A percentile compares a stretch with the other conserved stretches of the same genome.
Conservation (phyloP, 2,329 filamentous ascomycete genomes). For the Aspergillus terreus region DNA sequence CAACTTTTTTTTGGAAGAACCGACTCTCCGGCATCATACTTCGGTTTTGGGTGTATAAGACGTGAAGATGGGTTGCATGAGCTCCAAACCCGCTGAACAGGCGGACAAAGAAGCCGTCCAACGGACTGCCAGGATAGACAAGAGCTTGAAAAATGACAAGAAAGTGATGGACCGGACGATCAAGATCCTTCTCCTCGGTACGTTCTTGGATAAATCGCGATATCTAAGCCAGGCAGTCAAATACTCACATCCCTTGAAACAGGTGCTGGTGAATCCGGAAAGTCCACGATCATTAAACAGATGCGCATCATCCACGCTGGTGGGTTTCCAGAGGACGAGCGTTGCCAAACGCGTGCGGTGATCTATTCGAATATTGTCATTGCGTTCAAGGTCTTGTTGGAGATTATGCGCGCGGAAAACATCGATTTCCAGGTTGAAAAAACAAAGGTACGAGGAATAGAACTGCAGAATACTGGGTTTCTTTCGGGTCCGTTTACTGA, state of each 20-base stretch:
- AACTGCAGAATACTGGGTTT: too few relatives aligned
- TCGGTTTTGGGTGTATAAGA: not conserved
- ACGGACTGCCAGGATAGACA: constrained; percentile 70
- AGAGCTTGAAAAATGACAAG: constrained; percentile 78
- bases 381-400: constrained; percentile 83
- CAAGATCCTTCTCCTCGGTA: constrained; percentile 90
- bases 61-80: constrained; percentile 43
- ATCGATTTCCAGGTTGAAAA: constrained; percentile 74
- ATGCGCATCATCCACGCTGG: constrained; percentile 97
- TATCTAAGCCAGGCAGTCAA: not conserved
- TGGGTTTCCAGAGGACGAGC: constrained; percentile 85
- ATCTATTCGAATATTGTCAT: constrained; percentile 94
- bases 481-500: constrained; percentile 5
- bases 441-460: constrained; percentile 61
- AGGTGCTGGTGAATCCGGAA: constrained; percentile 94
- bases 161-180: constrained; percentile 83
- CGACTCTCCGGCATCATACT: not conserved
- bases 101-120: constrained; percentile 40
- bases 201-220: constrained; percentile 24
- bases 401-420: constrained; percentile 82
- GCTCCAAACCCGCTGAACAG: constrained; percentile 37
- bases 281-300: constrained; percentile 96
- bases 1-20: not conserved
- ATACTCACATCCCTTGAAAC: not conserved
- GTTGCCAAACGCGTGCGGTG: constrained; percentile 89